phyloP scores from a whole-genome alignment of 371 early-diverging fungal genomes.

The Apophysomyces ossiformis region DNA sequence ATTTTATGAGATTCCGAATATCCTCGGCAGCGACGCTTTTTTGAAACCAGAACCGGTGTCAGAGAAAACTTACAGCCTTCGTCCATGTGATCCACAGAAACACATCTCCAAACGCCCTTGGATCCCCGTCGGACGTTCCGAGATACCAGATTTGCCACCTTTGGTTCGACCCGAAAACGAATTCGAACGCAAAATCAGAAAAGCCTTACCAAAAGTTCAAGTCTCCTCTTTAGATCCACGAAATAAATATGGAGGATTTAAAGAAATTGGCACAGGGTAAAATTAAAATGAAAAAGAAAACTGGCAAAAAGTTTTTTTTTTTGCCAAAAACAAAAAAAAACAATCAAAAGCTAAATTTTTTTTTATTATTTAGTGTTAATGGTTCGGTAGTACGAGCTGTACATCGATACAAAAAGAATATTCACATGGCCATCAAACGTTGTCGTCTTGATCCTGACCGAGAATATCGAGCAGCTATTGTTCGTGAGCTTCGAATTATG shows the following conservation, averaged over 20 bases:
- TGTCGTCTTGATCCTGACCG: slow-evolving; percentile 49
- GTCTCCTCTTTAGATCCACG: slow-evolving; percentile 42
- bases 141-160: slow-evolving; percentile 51
- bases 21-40: slow-evolving; percentile 48
- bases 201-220: slow-evolving; percentile 42
- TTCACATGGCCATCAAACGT: slow-evolving; percentile 51
- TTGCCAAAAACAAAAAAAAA: slow-evolving; percentile 1
- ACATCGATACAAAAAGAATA: slow-evolving; percentile 33
- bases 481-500: slow-evolving; percentile 52
- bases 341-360: slow-evolving; percentile 5
- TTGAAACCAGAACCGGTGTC: slow-evolving; percentile 40
- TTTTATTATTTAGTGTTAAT: slow-evolving; percentile 40
- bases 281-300: neutral
- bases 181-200: slow-evolving; percentile 45
- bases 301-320: neutral
- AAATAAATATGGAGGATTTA: slow-evolving; percentile 43
- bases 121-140: slow-evolving; percentile 41
- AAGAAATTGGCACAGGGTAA: slow-evolving; percentile 60
- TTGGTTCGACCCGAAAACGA: slow-evolving; percentile 43
- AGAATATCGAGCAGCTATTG: slow-evolving; percentile 49
- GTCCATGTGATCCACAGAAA: slow-evolving; percentile 39
- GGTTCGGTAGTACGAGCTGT: slow-evolving; percentile 52
- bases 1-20: slow-evolving; percentile 52
- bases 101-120: slow-evolving; percentile 51
- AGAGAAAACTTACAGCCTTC: slow-evolving; percentile 30